Evolutionary conservation across 306 rosid species (phyloP).

Genomic region (Datisca glomerata): DNA sequence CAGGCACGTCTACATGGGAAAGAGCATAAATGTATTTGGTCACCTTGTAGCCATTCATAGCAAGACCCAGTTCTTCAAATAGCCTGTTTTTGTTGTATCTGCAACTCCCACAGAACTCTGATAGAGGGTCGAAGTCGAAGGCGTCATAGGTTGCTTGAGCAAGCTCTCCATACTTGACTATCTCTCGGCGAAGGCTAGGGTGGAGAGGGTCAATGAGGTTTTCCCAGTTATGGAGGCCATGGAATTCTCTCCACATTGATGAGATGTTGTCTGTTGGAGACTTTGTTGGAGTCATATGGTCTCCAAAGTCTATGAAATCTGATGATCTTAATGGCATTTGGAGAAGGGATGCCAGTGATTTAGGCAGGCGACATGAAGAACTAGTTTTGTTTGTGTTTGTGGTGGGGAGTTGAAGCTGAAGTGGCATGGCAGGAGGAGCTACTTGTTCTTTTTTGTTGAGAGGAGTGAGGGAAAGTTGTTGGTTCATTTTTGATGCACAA

Average conservation of each 20-base stretch:
- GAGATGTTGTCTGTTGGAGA: constrained; percentile 50
- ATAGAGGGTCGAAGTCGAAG: constrained; percentile 45
- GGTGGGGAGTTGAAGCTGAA: not conserved
- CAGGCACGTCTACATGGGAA: constrained; percentile 43
- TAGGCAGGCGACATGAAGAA: not conserved
- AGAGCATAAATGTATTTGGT: constrained; percentile 48
- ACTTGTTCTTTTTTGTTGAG: not conserved
- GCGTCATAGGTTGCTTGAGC: constrained; percentile 67
- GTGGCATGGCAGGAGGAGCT: no score
- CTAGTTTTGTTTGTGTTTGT: not conserved
- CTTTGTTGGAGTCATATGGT: constrained; percentile 26
- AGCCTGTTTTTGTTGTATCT: constrained; percentile 29
- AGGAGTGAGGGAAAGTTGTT: not conserved
- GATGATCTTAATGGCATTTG: constrained; percentile 7
- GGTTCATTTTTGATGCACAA: constrained; percentile 1
- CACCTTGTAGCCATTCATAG: constrained; percentile 28
- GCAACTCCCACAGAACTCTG: constrained; percentile 54
- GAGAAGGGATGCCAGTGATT: constrained; percentile 10
- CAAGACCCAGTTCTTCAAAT: constrained; percentile 27
- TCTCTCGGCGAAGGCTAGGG: constrained; percentile 44
- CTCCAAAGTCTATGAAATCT: constrained; percentile 10
- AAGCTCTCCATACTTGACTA: constrained; percentile 65
- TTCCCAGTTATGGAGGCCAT: constrained; percentile 36
- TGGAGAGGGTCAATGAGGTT: constrained; percentile 40
- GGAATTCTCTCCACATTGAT: constrained; percentile 38